Conservation (phyloP, 768 basidiomycete species). For the Boletus tylopilopsis region DNA sequence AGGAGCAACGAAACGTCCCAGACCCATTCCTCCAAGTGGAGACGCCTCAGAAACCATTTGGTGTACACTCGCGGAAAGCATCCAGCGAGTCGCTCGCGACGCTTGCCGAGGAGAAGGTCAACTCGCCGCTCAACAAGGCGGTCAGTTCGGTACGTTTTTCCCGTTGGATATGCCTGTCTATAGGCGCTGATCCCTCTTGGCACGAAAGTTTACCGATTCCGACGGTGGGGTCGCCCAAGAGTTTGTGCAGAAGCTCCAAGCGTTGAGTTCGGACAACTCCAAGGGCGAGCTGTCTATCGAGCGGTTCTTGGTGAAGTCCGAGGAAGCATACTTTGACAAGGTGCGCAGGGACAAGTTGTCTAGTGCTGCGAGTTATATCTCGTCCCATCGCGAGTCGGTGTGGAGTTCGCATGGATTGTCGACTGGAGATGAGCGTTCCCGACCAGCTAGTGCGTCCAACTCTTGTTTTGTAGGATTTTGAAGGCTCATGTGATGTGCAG, state of each 20-base stretch:
- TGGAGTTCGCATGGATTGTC: slow-evolving; percentile 60
- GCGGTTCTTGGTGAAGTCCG: slow-evolving; percentile 84
- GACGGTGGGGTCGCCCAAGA: slow-evolving; percentile 89
- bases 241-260: slow-evolving; percentile 82
- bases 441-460: slow-evolving; percentile 66
- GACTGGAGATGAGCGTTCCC: slow-evolving; percentile 56
- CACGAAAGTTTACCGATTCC: slow-evolving; percentile 81
- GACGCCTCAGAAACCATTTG: slow-evolving; percentile 72
- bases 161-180: not conserved
- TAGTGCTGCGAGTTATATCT: slow-evolving; percentile 74
- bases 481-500: slow-evolving; percentile 16
- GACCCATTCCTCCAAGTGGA: slow-evolving; percentile 78
- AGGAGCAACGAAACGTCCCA: slow-evolving; percentile 70
- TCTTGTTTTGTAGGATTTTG: not conserved
- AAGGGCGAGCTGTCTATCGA: slow-evolving; percentile 91
- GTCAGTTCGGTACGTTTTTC: slow-evolving; percentile 65
- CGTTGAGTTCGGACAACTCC: slow-evolving; percentile 79
- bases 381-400: slow-evolving; percentile 74
- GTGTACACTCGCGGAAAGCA: slow-evolving; percentile 70
- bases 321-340: slow-evolving; percentile 89
- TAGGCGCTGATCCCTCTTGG: not conserved
- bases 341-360: slow-evolving; percentile 86
- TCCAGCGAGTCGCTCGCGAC: slow-evolving; percentile 92
- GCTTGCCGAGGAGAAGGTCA: slow-evolving; percentile 86
- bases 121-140: slow-evolving; percentile 91